Percentiles rank a stretch among this genome's conserved stretches.
phyloP scores from a whole-genome alignment of 495 filamentous ascomycete genomes.

The Amniculicola lignicola region DNA sequence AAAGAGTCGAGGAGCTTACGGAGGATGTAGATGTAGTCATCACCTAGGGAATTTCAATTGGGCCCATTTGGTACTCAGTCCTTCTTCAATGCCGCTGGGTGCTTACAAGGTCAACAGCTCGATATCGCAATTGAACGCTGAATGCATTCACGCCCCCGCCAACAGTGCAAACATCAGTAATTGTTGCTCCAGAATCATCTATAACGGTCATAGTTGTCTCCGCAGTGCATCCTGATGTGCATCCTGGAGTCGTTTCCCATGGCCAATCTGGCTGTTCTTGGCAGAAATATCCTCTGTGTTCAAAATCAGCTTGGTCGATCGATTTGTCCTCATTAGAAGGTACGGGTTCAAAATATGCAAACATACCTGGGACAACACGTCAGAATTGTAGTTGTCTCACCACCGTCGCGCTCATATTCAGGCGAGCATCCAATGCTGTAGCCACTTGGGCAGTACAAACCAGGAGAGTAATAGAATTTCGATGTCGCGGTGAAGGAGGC shows the following conservation, averaged over 20 bases:
- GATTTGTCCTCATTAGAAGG: background rate
- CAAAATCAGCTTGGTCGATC: background rate
- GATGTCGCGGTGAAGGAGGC: background rate
- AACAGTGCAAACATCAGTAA: background rate
- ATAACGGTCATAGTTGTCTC: background rate
- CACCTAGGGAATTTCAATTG: background rate
- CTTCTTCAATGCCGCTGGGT: background rate
- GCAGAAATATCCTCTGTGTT: background rate
- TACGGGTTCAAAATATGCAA: background rate
- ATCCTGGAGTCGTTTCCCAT: constrained; percentile 1
- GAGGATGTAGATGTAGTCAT: background rate
- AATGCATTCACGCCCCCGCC: background rate
- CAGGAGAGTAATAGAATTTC: constrained; percentile 1
- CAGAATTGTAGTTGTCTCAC: background rate
- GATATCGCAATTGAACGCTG: constrained; percentile 1
- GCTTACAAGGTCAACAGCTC: background rate
- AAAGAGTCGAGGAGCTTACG: background rate
- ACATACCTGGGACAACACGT: background rate
- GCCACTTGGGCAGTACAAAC: background rate
- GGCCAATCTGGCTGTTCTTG: background rate
- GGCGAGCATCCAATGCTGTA: background rate
- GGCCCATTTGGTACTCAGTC: background rate
- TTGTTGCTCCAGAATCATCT: background rate
- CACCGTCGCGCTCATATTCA: background rate
- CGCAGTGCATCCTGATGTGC: background rate